phyloP scores from a whole-genome alignment of 257 asterid species.

The Euphrasia confusa region DNA sequence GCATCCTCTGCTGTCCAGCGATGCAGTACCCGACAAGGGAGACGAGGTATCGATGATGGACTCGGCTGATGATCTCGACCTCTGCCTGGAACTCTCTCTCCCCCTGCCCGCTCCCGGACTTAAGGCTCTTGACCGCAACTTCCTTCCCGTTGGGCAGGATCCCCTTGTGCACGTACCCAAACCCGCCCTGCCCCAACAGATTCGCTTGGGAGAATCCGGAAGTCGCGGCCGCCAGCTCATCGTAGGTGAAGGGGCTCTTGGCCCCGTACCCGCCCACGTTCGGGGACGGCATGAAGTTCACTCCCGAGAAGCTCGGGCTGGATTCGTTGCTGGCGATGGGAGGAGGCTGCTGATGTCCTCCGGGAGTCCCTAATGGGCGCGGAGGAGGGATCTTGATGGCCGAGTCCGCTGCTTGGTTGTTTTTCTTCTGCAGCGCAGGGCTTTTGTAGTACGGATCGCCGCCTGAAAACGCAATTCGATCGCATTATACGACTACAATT shows the following conservation, averaged over 20 bases:
- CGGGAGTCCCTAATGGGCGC: slow-evolving; percentile 2
- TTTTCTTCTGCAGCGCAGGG: background rate
- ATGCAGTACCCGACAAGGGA: slow-evolving; percentile 83
- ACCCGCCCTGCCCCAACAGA: slow-evolving; percentile 73
- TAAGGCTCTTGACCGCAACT: slow-evolving; percentile 75
- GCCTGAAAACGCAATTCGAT: too few relatives aligned
- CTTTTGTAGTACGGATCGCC: slow-evolving; percentile 33
- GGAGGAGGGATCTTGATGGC: slow-evolving; percentile 30
- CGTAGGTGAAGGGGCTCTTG: slow-evolving; percentile 51
- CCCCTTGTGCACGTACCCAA: slow-evolving; percentile 73
- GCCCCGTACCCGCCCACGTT: slow-evolving; percentile 29
- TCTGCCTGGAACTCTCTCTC: slow-evolving; percentile 81
- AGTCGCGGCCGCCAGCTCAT: slow-evolving; percentile 57
- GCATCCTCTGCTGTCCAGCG: slow-evolving; percentile 54
- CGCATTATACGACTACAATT: too few relatives aligned
- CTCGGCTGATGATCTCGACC: slow-evolving; percentile 79
- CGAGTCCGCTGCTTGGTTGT: slow-evolving; percentile 21
- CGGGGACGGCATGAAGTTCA: slow-evolving; percentile 29
- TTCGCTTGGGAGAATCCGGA: slow-evolving; percentile 53
- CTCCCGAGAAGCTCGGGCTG: slow-evolving; percentile 30
- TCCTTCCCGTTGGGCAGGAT: slow-evolving; percentile 43
- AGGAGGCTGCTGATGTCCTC: background rate
- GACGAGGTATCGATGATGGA: slow-evolving; percentile 77
- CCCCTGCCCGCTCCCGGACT: slow-evolving; percentile 77
- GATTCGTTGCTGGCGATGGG: slow-evolving; percentile 31